Percentiles rank a stretch among this genome's conserved stretches.
Evolutionary conservation across 768 basidiomycete species (phyloP).

Genomic region (Hemileccinum rubropunctum): DNA sequence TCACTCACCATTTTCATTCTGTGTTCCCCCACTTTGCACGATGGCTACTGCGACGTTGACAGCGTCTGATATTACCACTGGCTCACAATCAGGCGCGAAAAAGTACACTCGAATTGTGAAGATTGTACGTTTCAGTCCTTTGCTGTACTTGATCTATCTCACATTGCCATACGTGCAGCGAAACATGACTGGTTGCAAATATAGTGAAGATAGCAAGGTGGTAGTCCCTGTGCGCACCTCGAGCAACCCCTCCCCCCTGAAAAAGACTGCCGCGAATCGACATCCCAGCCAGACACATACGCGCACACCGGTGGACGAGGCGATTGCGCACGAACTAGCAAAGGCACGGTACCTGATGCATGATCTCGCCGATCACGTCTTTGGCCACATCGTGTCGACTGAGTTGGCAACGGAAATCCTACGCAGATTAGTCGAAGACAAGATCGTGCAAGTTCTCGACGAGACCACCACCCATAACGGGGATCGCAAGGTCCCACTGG

Average conservation of each 20-base stretch:
- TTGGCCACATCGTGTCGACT: no score
- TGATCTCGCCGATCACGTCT: no score
- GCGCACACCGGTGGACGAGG: no score
- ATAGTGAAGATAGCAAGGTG: background rate
- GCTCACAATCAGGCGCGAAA: background rate
- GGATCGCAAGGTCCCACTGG: no score
- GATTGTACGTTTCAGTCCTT: background rate
- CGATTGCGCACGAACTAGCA: no score
- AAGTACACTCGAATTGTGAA: background rate
- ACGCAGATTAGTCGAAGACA: no score
- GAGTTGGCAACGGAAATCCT: no score
- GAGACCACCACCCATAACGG: no score
- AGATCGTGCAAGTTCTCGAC: no score
- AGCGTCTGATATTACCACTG: background rate
- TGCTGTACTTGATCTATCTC: background rate
- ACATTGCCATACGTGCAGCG: background rate
- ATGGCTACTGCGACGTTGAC: background rate
- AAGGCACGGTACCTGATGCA: no score
- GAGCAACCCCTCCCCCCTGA: conserved; percentile 1
- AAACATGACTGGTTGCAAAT: background rate
- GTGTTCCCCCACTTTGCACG: background rate
- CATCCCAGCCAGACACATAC: no score
- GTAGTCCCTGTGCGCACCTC: background rate
- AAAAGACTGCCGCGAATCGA: background rate
- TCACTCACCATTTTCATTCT: background rate